phyloP scores from a whole-genome alignment of 768 basidiomycete genomes.

The Podaxis sp. region DNA sequence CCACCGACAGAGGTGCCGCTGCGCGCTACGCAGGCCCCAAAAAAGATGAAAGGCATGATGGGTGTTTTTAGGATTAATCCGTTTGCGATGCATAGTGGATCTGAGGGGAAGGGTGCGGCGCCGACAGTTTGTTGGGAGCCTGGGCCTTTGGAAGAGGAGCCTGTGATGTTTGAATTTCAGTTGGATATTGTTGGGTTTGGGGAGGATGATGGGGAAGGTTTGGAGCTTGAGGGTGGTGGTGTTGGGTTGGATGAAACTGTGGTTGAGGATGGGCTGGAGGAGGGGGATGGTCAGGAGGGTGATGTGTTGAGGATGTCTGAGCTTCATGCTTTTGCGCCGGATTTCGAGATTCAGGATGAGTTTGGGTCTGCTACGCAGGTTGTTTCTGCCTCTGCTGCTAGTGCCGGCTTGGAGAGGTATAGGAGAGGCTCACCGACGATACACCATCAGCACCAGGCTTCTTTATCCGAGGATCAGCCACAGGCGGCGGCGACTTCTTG shows the following conservation, averaged over 20 bases:
- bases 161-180: constrained; percentile 67
- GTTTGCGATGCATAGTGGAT: constrained; percentile 58
- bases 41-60: constrained; percentile 77
- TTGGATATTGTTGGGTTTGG: constrained; percentile 35
- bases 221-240: constrained; percentile 6
- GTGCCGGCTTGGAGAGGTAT: neutral
- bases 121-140: constrained; percentile 39
- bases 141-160: constrained; percentile 59
- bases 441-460: neutral
- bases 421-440: neutral
- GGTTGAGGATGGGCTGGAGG: constrained; percentile 1
- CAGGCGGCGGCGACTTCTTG: neutral
- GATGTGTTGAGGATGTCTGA: constrained; percentile 16
- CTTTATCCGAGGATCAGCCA: constrained; percentile 7
- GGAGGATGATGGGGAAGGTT: constrained; percentile 7
- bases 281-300: constrained; percentile 15
- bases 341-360: constrained; percentile 34
- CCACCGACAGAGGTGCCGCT: constrained; percentile 69
- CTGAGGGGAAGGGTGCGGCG: constrained; percentile 14
- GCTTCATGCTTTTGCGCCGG: constrained; percentile 39
- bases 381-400: neutral
- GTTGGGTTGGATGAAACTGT: constrained; percentile 3
- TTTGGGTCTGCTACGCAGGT: constrained; percentile 16
- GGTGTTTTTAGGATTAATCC: constrained; percentile 75
- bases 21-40: constrained; percentile 71